A percentile compares a stretch with the other conserved stretches of the same genome.
phyloP scores from a whole-genome alignment of 331 rosid genomes.

The Arachis monticola region DNA sequence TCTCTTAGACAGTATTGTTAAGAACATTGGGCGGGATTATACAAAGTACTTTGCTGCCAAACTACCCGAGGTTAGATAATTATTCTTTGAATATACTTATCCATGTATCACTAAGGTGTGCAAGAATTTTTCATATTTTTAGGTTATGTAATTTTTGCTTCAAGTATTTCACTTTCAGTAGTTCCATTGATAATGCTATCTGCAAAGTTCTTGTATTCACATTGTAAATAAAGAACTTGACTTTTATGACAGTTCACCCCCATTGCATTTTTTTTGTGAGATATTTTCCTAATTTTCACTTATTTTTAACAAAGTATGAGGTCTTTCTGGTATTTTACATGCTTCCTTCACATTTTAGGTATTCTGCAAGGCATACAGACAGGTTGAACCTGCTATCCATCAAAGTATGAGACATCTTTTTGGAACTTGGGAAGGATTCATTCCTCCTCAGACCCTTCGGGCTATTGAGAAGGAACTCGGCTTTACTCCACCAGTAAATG shows the following conservation, averaged over 20 bases:
- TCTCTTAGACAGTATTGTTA: conserved; percentile 93
- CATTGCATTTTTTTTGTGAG: neutral
- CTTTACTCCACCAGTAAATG: conserved; percentile 58
- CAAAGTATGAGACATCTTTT: conserved; percentile 87
- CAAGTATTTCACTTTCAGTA: conserved; percentile 15
- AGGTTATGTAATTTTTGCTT: neutral
- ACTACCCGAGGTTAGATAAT: conserved; percentile 85
- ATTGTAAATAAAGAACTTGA: conserved; percentile 22
- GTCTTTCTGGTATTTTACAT: neutral
- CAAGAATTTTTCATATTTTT: conserved; percentile 14
- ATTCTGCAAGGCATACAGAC: conserved; percentile 85
- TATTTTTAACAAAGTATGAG: conserved; percentile 31
- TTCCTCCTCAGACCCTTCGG: conserved; percentile 81
- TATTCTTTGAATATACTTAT: conserved; percentile 12
- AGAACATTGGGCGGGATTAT: conserved; percentile 91
- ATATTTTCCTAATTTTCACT: conserved; percentile 4
- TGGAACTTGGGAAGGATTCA: conserved; percentile 95
- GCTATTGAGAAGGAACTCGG: conserved; percentile 84
- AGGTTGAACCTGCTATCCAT: conserved; percentile 75
- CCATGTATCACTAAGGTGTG: conserved; percentile 2
- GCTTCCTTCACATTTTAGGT: conserved; percentile 57
- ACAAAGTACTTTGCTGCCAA: conserved; percentile 77
- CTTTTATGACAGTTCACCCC: conserved; percentile 23
- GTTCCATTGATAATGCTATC: conserved; percentile 1
- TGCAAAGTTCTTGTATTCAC: conserved; percentile 1